Evolutionary conservation across 768 basidiomycete genomes (phyloP).

Genomic region (Lepiota venenata): DNA sequence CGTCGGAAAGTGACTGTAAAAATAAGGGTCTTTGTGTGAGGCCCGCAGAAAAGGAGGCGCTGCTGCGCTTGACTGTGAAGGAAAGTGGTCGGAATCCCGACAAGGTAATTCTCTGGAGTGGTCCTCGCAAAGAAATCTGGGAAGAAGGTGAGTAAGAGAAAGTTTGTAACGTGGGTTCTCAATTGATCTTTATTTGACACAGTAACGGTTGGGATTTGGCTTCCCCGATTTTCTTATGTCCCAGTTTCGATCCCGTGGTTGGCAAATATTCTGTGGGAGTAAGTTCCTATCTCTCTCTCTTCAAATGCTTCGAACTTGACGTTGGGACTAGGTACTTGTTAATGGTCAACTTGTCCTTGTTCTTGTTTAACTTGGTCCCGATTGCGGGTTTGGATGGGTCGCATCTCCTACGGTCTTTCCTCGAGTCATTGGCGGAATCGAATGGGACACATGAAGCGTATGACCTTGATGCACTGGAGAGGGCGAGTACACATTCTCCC

Average conservation of each 20-base stretch:
- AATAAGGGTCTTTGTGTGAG: constrained; percentile 44
- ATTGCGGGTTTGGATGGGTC: constrained; percentile 69
- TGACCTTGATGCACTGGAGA: constrained; percentile 31
- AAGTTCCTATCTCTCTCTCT: constrained; percentile 21
- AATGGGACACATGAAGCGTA: constrained; percentile 14
- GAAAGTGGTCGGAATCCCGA: constrained; percentile 17
- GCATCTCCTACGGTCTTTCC: constrained; percentile 41
- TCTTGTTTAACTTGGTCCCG: constrained; percentile 80
- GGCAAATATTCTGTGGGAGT: constrained; percentile 50
- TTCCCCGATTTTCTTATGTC: constrained; percentile 39
- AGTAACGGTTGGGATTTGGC: constrained; percentile 53
- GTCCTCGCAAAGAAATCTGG: constrained; percentile 60
- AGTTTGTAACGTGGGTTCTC: constrained; percentile 2
- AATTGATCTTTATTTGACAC: neutral
- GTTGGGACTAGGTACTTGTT: constrained; percentile 47
- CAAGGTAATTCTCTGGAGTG: constrained; percentile 68
- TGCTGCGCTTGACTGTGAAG: constrained; percentile 54
- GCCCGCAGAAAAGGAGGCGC: constrained; percentile 44
- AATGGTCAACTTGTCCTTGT: constrained; percentile 73
- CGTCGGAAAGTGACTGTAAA: constrained; percentile 30
- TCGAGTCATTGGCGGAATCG: constrained; percentile 14
- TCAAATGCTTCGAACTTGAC: neutral
- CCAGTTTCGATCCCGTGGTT: constrained; percentile 40
- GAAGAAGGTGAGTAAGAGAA: constrained; percentile 51
- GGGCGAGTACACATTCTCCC: constrained; percentile 7